Percentiles rank a stretch among this genome's conserved stretches.
Conservation (phyloP, 2,329 filamentous ascomycete genomes). For the Macrophomina pseudophaseolina region DNA sequence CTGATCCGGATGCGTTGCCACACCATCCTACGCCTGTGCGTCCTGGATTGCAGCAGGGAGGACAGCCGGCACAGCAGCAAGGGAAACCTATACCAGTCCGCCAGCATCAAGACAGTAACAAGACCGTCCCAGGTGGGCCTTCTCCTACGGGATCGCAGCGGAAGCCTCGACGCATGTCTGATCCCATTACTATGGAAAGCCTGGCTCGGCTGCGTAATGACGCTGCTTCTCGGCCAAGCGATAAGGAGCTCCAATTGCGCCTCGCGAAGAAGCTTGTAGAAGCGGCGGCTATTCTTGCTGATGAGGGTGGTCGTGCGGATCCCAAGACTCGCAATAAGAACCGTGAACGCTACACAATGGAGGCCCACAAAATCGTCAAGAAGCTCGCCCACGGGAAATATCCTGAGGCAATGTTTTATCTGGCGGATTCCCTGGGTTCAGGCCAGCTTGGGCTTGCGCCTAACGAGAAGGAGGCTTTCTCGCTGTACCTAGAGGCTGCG, state of each 20-base stretch:
- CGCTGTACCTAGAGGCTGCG: conserved; percentile 89
- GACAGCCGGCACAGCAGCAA: not conserved
- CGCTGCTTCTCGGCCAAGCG: conserved; percentile 73
- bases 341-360: conserved; percentile 81
- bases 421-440: conserved; percentile 87
- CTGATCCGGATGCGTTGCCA: conserved; percentile 15
- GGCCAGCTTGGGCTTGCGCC: conserved; percentile 78
- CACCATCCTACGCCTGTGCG: conserved; percentile 38
- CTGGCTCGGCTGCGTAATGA: conserved; percentile 74
- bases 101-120: conserved; percentile 54
- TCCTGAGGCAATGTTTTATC: conserved; percentile 87
- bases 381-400: conserved; percentile 78
- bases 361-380: conserved; percentile 90
- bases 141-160: conserved; percentile 10
- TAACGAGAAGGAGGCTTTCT: conserved; percentile 92
- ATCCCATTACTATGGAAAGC: conserved; percentile 76
- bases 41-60: not conserved
- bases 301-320: conserved; percentile 75
- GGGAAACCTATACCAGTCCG: conserved; percentile 55
- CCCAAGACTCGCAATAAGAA: conserved; percentile 65
- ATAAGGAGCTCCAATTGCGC: conserved; percentile 72
- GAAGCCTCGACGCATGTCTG: conserved; percentile 34
- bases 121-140: conserved; percentile 33
- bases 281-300: conserved; percentile 78
- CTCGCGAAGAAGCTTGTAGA: conserved; percentile 86